Conservation (phyloP, 306 rosid genomes). For the Cicer chorassanicum region DNA sequence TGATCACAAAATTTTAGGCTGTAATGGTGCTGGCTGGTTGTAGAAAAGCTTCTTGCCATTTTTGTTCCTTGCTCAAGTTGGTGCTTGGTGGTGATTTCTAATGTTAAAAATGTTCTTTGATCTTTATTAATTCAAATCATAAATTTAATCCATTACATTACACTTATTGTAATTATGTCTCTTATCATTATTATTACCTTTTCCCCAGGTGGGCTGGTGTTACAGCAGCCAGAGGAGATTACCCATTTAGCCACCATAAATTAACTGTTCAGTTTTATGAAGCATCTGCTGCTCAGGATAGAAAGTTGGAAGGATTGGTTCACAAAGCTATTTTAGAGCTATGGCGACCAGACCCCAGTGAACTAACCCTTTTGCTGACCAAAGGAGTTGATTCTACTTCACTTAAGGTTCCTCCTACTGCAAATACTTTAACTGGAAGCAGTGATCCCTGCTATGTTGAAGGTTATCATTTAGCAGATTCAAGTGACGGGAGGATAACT, state of each 20-base stretch:
- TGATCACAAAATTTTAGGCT: background rate
- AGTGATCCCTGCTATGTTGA: constrained; percentile 98
- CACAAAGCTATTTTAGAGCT: constrained; percentile 98
- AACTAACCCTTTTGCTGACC: constrained; percentile 85
- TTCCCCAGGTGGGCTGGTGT: constrained; percentile 92
- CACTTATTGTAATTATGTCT: constrained; percentile 27
- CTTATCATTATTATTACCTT: constrained; percentile 38
- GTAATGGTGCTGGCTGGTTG: constrained; percentile 11
- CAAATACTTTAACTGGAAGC: constrained; percentile 94
- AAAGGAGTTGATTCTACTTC: constrained; percentile 87
- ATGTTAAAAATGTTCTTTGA: constrained; percentile 13
- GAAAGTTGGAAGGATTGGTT: constrained; percentile 96
- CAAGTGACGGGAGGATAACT: constrained; percentile 87
- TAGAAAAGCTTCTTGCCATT: constrained; percentile 25
- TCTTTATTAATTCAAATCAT: constrained; percentile 30
- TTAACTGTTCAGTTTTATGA: constrained; percentile 96
- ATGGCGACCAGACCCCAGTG: constrained; percentile 98
- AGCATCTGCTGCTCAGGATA: constrained; percentile 97
- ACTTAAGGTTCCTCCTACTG: constrained; percentile 96
- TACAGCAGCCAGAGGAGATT: constrained; percentile 94
- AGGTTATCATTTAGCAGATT: constrained; percentile 95
- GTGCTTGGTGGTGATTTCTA: constrained; percentile 24
- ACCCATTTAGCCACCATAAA: constrained; percentile 99
- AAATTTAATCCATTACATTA: constrained; percentile 16
- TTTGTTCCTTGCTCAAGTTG: constrained; percentile 20